phyloP scores from a whole-genome alignment of 2,329 filamentous ascomycete genomes.

The Phialophora tarda region DNA sequence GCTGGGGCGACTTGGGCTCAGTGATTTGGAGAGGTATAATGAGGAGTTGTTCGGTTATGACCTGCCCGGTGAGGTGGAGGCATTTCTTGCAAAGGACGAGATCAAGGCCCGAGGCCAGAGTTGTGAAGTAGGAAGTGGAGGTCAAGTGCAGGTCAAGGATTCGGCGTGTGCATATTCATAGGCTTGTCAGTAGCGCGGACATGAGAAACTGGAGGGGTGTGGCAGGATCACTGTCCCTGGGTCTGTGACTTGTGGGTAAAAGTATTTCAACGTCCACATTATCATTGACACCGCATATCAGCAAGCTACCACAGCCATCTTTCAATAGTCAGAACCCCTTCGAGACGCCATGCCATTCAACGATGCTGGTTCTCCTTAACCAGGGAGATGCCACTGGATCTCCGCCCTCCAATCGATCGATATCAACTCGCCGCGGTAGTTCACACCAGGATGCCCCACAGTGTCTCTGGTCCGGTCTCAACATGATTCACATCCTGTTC shows the following conservation, averaged over 20 bases:
- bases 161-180: neutral
- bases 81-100: neutral
- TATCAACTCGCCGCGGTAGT: neutral
- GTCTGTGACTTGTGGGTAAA: neutral
- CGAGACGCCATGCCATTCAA: neutral
- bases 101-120: neutral
- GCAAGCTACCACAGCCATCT: neutral
- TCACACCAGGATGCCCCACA: neutral
- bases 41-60: slow-evolving; percentile 41
- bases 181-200: no score
- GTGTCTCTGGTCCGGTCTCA: neutral
- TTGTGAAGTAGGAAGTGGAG: neutral
- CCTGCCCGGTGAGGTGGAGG: slow-evolving; percentile 39
- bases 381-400: neutral
- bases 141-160: neutral
- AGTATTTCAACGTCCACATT: neutral
- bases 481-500: neutral
- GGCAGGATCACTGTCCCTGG: no score
- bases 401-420: neutral
- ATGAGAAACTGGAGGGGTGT: neutral
- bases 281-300: neutral
- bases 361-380: neutral
- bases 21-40: slow-evolving; percentile 30
- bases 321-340: neutral
- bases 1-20: neutral